phyloP scores from a whole-genome alignment of 371 early-diverging fungal species.

The Mucor racemosus region DNA sequence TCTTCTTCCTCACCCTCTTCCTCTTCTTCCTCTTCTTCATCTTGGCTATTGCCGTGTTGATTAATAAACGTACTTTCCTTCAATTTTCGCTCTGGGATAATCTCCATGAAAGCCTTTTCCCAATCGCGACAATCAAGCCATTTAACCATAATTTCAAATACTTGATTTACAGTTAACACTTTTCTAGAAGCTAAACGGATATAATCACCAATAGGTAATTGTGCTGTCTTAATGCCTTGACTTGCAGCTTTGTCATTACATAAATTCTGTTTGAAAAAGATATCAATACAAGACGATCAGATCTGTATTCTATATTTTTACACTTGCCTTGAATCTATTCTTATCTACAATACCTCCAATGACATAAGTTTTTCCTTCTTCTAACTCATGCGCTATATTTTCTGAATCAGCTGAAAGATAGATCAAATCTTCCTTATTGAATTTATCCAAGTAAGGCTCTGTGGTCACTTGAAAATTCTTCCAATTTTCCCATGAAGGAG shows the following conservation, averaged over 20 bases:
- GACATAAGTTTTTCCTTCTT: slow-evolving; percentile 77
- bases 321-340: slow-evolving; percentile 78
- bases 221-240: slow-evolving; percentile 78
- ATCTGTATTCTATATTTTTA: not conserved
- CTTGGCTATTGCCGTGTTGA: slow-evolving; percentile 27
- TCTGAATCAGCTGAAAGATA: slow-evolving; percentile 93
- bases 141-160: slow-evolving; percentile 81
- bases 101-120: slow-evolving; percentile 81
- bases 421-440: slow-evolving; percentile 66
- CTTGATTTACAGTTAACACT: slow-evolving; percentile 93
- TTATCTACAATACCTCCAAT: slow-evolving; percentile 97
- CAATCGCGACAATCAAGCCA: slow-evolving; percentile 77
- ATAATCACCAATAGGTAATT: slow-evolving; percentile 87
- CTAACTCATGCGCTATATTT: slow-evolving; percentile 69
- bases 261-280: slow-evolving; percentile 47
- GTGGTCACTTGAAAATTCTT: slow-evolving; percentile 41
- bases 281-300: not conserved
- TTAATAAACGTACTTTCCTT: slow-evolving; percentile 51
- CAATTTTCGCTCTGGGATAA: slow-evolving; percentile 87
- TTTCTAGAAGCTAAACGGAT: slow-evolving; percentile 79
- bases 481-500: slow-evolving; percentile 49
- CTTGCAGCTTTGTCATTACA: slow-evolving; percentile 80
- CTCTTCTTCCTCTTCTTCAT: slow-evolving; percentile 20
- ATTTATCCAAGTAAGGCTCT: slow-evolving; percentile 49
- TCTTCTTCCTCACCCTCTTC: slow-evolving; percentile 26